A percentile compares a stretch with the other conserved stretches of the same genome.
phyloP scores from a whole-genome alignment of 345 rosid genomes.

The Triadica sebifera region DNA sequence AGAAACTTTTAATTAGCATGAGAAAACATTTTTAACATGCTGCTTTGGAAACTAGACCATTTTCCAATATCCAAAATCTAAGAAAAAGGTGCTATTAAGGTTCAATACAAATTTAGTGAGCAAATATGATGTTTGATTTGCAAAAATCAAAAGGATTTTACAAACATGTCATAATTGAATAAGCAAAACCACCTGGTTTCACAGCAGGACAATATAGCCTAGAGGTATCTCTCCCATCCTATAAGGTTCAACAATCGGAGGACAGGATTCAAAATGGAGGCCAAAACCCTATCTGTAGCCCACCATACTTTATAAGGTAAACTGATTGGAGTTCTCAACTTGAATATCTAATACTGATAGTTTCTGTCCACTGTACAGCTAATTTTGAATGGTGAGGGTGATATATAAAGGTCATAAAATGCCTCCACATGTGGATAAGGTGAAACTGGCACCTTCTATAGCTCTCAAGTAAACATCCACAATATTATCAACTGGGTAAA shows the following conservation, averaged over 20 bases:
- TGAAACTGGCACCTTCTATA: background rate
- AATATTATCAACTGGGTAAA: background rate
- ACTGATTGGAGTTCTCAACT: background rate
- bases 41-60: background rate
- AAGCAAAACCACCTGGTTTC: background rate
- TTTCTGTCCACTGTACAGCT: background rate
- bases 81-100: background rate
- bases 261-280: background rate
- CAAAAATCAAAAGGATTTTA: background rate
- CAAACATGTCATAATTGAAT: background rate
- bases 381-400: background rate
- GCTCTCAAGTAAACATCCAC: background rate
- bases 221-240: background rate
- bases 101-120: background rate
- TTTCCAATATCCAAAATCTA: background rate
- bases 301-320: background rate
- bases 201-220: background rate
- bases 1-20: slow-evolving; percentile 8
- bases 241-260: background rate
- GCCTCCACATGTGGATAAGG: background rate
- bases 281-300: background rate
- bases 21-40: slow-evolving; percentile 16
- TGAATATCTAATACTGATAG: background rate
- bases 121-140: background rate
- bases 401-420: background rate